Evolutionary conservation across 208 protist genomes (phyloP).

Genomic region (Porcisia deanei): DNA sequence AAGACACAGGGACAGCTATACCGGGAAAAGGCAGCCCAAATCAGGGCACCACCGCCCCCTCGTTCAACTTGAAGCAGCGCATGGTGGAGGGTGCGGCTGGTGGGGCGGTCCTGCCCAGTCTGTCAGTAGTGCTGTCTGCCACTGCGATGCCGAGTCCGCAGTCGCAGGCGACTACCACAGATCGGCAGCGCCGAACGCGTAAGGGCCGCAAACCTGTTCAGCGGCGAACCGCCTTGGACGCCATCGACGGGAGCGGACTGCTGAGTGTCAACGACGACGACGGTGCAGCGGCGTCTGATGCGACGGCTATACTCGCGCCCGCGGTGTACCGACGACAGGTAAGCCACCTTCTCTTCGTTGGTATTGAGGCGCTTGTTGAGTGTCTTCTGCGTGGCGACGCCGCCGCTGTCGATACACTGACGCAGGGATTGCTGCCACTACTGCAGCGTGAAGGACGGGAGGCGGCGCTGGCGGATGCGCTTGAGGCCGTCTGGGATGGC

Average conservation of each 20-base stretch:
- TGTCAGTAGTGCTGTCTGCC: not conserved
- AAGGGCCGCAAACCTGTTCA: not conserved
- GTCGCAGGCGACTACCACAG: slow-evolving; percentile 1
- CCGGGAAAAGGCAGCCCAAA: not conserved
- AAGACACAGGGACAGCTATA: not conserved
- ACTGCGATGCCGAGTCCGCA: slow-evolving; percentile 1
- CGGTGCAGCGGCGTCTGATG: too few species aligned
- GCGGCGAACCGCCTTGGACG: not conserved
- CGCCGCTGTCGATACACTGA: slow-evolving; percentile 14
- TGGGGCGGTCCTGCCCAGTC: not conserved
- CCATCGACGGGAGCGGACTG: not conserved
- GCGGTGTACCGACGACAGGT: slow-evolving; percentile 18
- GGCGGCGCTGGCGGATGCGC: slow-evolving; percentile 28
- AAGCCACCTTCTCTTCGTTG: slow-evolving; percentile 10
- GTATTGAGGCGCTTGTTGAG: slow-evolving; percentile 16
- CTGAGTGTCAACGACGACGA: not conserved
- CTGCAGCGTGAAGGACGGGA: slow-evolving; percentile 26
- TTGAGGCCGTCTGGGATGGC: slow-evolving; percentile 23
- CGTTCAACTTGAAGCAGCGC: not conserved
- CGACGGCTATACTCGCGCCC: slow-evolving; percentile 14
- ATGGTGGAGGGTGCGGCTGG: not conserved
- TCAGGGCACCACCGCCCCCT: not conserved
- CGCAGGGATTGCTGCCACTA: slow-evolving; percentile 22
- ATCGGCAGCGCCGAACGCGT: not conserved
- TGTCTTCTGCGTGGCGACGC: slow-evolving; percentile 27